Conservation (phyloP, 352 stramenopile species). For the Plasmopara muralis region DNA sequence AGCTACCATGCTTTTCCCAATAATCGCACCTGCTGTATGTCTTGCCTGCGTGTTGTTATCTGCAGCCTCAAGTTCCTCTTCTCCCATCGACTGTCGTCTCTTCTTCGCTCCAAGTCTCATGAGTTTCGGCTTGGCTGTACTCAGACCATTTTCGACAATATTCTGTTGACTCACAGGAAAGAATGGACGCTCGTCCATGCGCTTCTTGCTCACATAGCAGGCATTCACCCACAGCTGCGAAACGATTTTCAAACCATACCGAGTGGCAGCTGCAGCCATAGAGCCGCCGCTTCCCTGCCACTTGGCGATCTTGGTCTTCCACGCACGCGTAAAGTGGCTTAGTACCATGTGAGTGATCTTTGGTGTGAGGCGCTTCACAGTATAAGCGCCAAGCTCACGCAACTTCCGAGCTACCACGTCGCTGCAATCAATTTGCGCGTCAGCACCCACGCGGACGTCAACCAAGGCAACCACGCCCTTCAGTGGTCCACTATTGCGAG, state of each 20-base stretch:
- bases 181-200: slow-evolving; percentile 62
- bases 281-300: slow-evolving; percentile 40
- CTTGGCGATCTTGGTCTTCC: slow-evolving; percentile 69
- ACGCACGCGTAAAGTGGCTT: slow-evolving; percentile 53
- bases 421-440: slow-evolving; percentile 77
- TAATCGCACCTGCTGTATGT: background rate
- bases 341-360: slow-evolving; percentile 75
- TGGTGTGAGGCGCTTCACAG: slow-evolving; percentile 55
- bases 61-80: slow-evolving; percentile 1
- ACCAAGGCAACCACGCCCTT: slow-evolving; percentile 63
- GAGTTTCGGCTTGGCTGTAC: slow-evolving; percentile 10
- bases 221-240: slow-evolving; percentile 80
- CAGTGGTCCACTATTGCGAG: slow-evolving; percentile 18
- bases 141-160: background rate
- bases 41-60: slow-evolving; percentile 1
- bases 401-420: slow-evolving; percentile 65
- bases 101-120: background rate
- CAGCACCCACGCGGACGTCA: slow-evolving; percentile 58
- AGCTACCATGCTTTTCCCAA: background rate
- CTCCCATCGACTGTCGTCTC: slow-evolving; percentile 22
- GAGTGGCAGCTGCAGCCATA: slow-evolving; percentile 20
- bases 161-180: slow-evolving; percentile 61
- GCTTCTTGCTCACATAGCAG: slow-evolving; percentile 64
- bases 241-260: slow-evolving; percentile 60
- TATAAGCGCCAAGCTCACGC: slow-evolving; percentile 50